phyloP scores from a whole-genome alignment of 2,329 filamentous ascomycete genomes.

The Lojkania enalia region DNA sequence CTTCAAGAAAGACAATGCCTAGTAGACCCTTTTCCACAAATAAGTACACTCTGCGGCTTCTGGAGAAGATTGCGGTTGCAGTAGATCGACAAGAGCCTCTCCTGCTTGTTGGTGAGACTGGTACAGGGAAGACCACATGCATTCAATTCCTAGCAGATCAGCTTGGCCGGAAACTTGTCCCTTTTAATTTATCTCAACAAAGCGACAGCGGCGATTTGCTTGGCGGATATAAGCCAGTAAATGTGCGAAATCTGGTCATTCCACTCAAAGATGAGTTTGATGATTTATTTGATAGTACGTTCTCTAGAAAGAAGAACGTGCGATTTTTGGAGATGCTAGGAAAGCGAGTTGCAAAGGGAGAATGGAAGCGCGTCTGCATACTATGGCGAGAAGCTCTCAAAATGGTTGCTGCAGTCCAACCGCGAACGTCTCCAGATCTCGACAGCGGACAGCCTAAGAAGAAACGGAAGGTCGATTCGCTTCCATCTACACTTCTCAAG shows the following conservation, averaged over 20 bases:
- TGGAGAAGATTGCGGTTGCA: constrained; percentile 86
- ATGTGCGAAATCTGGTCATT: constrained; percentile 81
- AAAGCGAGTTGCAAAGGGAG: constrained; percentile 77
- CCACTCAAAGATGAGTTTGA: constrained; percentile 94
- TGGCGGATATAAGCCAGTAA: constrained; percentile 95
- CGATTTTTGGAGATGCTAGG: constrained; percentile 76
- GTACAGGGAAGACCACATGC: constrained; percentile 96
- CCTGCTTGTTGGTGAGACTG: constrained; percentile 95
- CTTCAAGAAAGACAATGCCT: constrained; percentile 43
- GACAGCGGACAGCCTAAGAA: constrained; percentile 69
- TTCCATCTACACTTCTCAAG: constrained; percentile 58
- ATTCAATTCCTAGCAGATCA: constrained; percentile 88
- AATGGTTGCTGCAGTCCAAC: constrained; percentile 69
- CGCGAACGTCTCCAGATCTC: constrained; percentile 43
- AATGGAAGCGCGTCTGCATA: constrained; percentile 85
- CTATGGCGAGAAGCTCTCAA: constrained; percentile 87
- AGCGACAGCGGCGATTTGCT: constrained; percentile 95
- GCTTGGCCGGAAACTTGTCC: constrained; percentile 82
- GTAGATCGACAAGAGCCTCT: constrained; percentile 85
- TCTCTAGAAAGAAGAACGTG: constrained; percentile 84
- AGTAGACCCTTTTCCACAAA: constrained; percentile 81
- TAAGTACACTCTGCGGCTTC: constrained; percentile 76
- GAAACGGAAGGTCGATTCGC: constrained; percentile 64
- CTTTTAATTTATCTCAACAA: constrained; percentile 96
- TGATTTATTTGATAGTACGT: constrained; percentile 82